Conservation (phyloP, 148 eudicot species). For the Heliosperma pusillum region DNA sequence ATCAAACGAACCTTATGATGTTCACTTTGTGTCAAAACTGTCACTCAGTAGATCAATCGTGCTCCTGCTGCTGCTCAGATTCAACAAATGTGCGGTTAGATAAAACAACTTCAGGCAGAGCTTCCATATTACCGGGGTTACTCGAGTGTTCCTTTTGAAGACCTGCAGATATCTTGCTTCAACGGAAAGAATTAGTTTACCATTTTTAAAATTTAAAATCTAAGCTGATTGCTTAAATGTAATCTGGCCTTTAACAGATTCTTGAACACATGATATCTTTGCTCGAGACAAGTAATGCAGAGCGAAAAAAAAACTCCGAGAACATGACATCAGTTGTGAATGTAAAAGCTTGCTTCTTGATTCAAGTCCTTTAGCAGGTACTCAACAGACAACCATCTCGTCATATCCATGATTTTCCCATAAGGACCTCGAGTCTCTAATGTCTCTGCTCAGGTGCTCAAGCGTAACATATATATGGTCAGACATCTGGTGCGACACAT, state of each 20-base stretch:
- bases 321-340: no score
- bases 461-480: background rate
- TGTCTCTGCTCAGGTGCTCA: background rate
- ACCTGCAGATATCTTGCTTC: conserved; percentile 56
- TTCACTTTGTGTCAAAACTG: conserved; percentile 8
- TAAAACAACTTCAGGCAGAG: conserved; percentile 89
- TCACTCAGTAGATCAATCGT: conserved; percentile 67
- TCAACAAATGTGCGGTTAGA: conserved; percentile 87
- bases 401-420: background rate
- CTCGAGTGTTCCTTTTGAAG: conserved; percentile 67
- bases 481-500: background rate
- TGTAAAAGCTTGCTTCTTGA: no score
- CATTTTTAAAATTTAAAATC: no score
- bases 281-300: no score
- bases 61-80: conserved; percentile 84
- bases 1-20: background rate
- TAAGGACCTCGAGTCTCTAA: no score
- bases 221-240: no score
- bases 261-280: no score
- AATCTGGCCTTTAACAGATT: no score
- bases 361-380: no score
- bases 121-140: conserved; percentile 76
- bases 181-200: background rate
- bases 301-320: no score
- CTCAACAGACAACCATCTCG: background rate